phyloP scores from a whole-genome alignment of 495 filamentous ascomycete genomes.

The Viridothelium virens region DNA sequence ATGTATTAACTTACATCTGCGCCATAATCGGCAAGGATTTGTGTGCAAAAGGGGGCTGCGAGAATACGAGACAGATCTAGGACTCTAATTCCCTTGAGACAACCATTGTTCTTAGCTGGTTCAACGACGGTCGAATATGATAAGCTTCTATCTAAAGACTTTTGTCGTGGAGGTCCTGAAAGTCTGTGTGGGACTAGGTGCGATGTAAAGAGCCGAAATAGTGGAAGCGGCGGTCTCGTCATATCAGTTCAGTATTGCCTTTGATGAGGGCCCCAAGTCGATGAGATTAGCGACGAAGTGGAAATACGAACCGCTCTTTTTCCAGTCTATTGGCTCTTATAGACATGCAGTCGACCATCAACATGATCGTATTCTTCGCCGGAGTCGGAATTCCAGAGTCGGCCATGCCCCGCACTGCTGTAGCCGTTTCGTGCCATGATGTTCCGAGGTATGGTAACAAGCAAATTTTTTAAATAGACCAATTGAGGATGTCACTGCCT shows the following conservation, averaged over 20 bases:
- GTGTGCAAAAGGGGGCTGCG: slow-evolving; percentile 26
- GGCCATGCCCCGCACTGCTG: neutral
- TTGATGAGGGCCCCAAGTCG: no score
- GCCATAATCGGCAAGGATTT: slow-evolving; percentile 29
- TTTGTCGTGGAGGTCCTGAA: neutral
- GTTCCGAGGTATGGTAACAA: neutral
- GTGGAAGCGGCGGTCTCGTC: neutral
- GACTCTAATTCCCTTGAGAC: slow-evolving; percentile 22
- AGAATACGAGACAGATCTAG: slow-evolving; percentile 27
- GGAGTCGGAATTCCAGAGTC: neutral
- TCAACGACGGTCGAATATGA: neutral
- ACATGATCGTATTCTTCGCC: neutral
- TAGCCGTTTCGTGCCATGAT: neutral
- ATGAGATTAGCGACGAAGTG: no score
- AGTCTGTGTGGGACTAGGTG: neutral
- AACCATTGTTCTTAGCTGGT: slow-evolving; percentile 12
- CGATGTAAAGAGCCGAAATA: neutral
- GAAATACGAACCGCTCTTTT: neutral
- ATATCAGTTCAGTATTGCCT: neutral
- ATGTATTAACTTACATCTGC: slow-evolving; percentile 15
- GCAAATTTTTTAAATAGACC: neutral
- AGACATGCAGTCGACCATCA: neutral
- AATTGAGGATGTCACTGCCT: neutral
- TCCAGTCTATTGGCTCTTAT: neutral
- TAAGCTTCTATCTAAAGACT: neutral